Conservation (phyloP, 495 filamentous ascomycete species). For the Neurospora sp. region DNA sequence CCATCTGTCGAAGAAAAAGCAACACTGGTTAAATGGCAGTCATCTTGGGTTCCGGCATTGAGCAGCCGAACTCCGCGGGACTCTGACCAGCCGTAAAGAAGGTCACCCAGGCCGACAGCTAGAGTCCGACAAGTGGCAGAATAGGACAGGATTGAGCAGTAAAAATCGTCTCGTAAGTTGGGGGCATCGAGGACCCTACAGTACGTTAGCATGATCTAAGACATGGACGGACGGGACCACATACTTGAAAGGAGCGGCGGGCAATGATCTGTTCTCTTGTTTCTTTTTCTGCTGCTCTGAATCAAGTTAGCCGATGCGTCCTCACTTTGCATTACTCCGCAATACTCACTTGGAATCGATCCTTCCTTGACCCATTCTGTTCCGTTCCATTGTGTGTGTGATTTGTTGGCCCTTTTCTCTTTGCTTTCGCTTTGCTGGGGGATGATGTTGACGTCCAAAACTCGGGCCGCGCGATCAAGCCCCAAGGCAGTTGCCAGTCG, state of each 20-base stretch:
- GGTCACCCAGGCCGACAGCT: slow-evolving; percentile 70
- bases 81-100: slow-evolving; percentile 88
- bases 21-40: slow-evolving; percentile 60
- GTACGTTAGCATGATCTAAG: slow-evolving; percentile 4
- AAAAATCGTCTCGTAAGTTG: slow-evolving; percentile 83
- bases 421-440: slow-evolving; percentile 11
- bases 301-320: background rate
- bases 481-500: slow-evolving; percentile 75
- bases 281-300: slow-evolving; percentile 7
- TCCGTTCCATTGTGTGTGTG: slow-evolving; percentile 43
- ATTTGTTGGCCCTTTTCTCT: slow-evolving; percentile 1
- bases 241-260: slow-evolving; percentile 68
- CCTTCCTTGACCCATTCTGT: slow-evolving; percentile 47
- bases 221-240: slow-evolving; percentile 13
- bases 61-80: slow-evolving; percentile 39
- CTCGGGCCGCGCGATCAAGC: slow-evolving; percentile 56
- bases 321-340: background rate
- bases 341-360: slow-evolving; percentile 38
- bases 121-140: slow-evolving; percentile 60
- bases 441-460: slow-evolving; percentile 37
- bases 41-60: slow-evolving; percentile 26
- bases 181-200: slow-evolving; percentile 76
- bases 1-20: slow-evolving; percentile 80
- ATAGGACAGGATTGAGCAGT: slow-evolving; percentile 87
- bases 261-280: slow-evolving; percentile 34